Conservation (phyloP, 306 rosid species). For the Crotalaria pallida region DNA sequence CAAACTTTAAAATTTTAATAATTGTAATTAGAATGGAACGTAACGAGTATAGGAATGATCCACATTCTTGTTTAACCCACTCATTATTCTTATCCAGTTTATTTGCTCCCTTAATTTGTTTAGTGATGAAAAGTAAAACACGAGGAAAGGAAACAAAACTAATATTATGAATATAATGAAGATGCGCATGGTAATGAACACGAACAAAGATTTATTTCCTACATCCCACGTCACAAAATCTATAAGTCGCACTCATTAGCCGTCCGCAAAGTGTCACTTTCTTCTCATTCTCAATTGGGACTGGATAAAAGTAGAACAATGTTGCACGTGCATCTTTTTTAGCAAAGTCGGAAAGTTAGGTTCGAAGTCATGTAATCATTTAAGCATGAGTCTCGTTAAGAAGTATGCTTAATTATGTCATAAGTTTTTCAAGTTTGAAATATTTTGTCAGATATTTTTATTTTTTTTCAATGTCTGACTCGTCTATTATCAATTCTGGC, state of each 20-base stretch:
- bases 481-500: no score
- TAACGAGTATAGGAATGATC: background rate
- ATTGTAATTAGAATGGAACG: slow-evolving; percentile 5
- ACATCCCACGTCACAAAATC: slow-evolving; percentile 21
- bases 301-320: slow-evolving; percentile 12
- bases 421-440: no score
- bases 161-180: background rate
- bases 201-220: background rate
- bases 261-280: slow-evolving; percentile 9
- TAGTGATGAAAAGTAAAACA: background rate
- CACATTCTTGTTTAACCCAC: slow-evolving; percentile 5
- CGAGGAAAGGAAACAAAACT: background rate
- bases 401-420: no score
- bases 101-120: background rate
- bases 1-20: background rate
- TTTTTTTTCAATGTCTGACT: no score
- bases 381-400: no score
- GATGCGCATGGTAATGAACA: slow-evolving; percentile 20
- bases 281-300: background rate
- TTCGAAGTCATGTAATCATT: background rate
- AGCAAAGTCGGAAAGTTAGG: background rate
- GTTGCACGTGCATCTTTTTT: slow-evolving; percentile 9
- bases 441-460: no score
- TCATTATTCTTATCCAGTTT: slow-evolving; percentile 17
- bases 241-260: slow-evolving; percentile 10